A percentile compares a stretch with the other conserved stretches of the same genome.
Conservation (phyloP, 2,329 filamentous ascomycete genomes). For the Aspergillus sclerotialis region DNA sequence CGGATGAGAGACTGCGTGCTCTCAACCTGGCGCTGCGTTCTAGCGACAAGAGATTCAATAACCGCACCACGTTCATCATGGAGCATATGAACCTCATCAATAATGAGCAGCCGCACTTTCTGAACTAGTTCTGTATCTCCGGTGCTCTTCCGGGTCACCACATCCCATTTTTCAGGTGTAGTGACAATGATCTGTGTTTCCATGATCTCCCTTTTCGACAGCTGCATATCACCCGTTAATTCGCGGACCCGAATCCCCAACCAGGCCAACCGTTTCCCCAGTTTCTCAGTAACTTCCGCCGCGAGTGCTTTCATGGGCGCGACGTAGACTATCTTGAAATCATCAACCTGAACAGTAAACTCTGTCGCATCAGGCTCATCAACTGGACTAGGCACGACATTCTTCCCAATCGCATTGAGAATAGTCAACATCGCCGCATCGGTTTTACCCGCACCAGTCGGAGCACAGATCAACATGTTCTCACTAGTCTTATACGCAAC, state of each 20-base stretch:
- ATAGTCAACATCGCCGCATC: conserved; percentile 97
- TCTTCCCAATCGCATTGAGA: conserved; percentile 81
- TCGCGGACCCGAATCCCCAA: conserved; percentile 87
- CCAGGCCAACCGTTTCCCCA: conserved; percentile 88
- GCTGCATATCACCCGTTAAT: conserved; percentile 96
- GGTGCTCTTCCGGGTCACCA: conserved; percentile 92
- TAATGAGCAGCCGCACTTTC: conserved; percentile 91
- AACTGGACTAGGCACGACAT: conserved; percentile 70
- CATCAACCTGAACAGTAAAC: conserved; percentile 73
- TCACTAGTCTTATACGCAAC: conserved; percentile 94
- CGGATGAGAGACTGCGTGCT: conserved; percentile 96
- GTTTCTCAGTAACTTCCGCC: conserved; percentile 90
- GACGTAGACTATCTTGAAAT: conserved; percentile 98
- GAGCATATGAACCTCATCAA: conserved; percentile 99
- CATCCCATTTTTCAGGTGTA: conserved; percentile 98
- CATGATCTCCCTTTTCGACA: conserved; percentile 92
- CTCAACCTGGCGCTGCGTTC: conserved; percentile 93
- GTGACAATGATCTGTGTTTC: conserved; percentile 98
- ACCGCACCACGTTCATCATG: conserved; percentile 96
- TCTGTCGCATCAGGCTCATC: conserved; percentile 67
- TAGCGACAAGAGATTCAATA: conserved; percentile 87
- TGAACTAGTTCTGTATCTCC: conserved; percentile 97
- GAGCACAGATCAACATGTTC: conserved; percentile 98
- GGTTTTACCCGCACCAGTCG: conserved; percentile 97
- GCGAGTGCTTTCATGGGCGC: conserved; percentile 98